Conservation (phyloP, 2,329 filamentous ascomycete species). For the Ophiostoma triangulosporum region DNA sequence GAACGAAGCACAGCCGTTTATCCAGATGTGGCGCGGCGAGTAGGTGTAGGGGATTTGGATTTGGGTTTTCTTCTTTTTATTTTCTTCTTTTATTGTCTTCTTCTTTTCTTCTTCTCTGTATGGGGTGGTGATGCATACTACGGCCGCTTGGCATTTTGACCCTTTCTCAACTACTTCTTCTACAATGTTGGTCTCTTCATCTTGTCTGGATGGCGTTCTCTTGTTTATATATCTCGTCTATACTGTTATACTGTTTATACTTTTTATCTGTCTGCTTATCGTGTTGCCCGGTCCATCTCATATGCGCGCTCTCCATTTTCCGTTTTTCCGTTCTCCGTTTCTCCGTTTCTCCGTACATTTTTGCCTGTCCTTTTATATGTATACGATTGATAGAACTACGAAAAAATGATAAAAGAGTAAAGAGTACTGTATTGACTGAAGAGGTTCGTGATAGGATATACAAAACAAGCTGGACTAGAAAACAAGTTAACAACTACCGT, state of each 20-base stretch:
- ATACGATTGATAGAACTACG: too few relatives aligned
- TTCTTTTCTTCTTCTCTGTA: not conserved
- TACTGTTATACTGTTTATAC: not conserved
- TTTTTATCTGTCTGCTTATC: not conserved
- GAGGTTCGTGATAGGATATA: too few relatives aligned
- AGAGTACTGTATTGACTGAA: too few relatives aligned
- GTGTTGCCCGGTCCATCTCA: too few relatives aligned
- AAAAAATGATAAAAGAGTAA: too few relatives aligned
- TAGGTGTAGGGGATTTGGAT: not conserved
- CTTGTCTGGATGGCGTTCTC: conserved; percentile 3
- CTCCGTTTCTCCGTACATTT: not conserved
- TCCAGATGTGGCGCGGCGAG: conserved; percentile 31
- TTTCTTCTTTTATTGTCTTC: not conserved
- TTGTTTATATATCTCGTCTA: not conserved
- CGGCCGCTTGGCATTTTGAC: not conserved
- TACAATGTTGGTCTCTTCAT: not conserved
- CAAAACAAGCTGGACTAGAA: too few relatives aligned
- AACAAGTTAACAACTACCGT: too few relatives aligned
- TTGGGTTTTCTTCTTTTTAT: not conserved
- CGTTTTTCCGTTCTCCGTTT: not conserved
- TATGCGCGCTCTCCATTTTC: too few relatives aligned
- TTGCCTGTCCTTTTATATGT: too few relatives aligned
- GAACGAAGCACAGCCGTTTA: conserved; percentile 48
- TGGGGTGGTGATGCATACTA: not conserved
- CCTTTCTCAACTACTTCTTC: not conserved